These are phyloP conservation scores for Aegilops umbellulata DNA, from an alignment of 176 grass and related monocot species.

Conservation along the genomic window DNA sequence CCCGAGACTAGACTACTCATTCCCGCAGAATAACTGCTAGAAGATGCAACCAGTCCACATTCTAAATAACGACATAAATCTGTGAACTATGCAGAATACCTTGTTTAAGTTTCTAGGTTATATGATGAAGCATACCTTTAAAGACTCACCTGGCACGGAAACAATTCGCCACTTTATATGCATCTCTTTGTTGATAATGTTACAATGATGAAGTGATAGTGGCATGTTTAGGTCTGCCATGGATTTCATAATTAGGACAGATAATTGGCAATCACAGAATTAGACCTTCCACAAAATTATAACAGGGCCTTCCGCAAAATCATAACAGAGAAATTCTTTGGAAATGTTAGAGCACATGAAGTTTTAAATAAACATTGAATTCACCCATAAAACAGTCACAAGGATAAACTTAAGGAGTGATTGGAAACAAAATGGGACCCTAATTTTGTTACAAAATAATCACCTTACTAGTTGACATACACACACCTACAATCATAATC, in stretches of 20 bases:
- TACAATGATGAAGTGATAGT: neutral
- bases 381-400: constrained; percentile 29
- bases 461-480: constrained; percentile 35
- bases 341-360: neutral
- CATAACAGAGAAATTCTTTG: neutral
- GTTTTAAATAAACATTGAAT: neutral
- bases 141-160: neutral
- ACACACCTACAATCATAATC: constrained; percentile 31
- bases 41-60: neutral
- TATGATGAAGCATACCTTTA: neutral
- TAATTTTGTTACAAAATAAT: constrained; percentile 50
- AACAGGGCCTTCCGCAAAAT: neutral
- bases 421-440: constrained; percentile 23
- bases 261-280: neutral
- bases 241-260: neutral
- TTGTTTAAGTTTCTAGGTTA: neutral
- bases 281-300: constrained; percentile 1
- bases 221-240: neutral
- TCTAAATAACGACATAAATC: neutral
- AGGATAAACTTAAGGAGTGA: constrained; percentile 17
- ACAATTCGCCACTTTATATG: neutral
- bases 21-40: neutral
- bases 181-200: neutral
- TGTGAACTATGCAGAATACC: neutral
- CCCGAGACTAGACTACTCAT: neutral